Evolutionary conservation across 805 yeast genomes (phyloP), one percentile per base, ranked within the genome.

Genomic region (Suhomyces canberraensis): DNA sequence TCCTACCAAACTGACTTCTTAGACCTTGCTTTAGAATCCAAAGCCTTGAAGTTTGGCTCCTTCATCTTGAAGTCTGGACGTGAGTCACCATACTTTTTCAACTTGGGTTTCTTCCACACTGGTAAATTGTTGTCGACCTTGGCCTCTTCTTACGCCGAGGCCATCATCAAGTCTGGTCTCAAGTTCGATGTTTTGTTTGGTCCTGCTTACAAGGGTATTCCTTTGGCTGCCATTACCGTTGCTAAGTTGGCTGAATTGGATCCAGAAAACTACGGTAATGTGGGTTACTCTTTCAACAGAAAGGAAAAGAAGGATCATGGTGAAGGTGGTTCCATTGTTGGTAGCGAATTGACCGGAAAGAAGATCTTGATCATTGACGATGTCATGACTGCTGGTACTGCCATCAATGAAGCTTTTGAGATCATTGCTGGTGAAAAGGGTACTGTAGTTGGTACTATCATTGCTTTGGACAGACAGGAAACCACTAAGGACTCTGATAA

Each of bases 371-470:
- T 93, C 52, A 88, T 91, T 44, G 98, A 93, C 61, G 98, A 91
- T 54, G 97, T 93, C 29, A 90, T 91, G 81, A 91, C 98, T 42
- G 98, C 98, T 1, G 98, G 98, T 27, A 93, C 98, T 41, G 98
- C 98, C 33, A 89, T 90, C 58, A 84, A 84, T 51, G 98, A 93
- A 66, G 97, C 98, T 0, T 84, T 86, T 52, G 78, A 74, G 33
- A 84, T 93, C 52, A 88, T 93, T 50, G 64, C 65, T 17, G 63
- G 53, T 17, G 91, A 80, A 47, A 68, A 76, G 24, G 98, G 96
- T 33, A 54, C 65, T 11, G 83, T 88, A 16, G 85, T 80, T 31
- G 98, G 95, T 7, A 78, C 88, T 39, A 81, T 89, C 42, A 86
- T 93, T 54, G 95, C 96, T 6, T 76, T 93, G 49, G 98, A 93